phyloP scores from a whole-genome alignment of 768 basidiomycete species.

The Lactarius evosmus region DNA sequence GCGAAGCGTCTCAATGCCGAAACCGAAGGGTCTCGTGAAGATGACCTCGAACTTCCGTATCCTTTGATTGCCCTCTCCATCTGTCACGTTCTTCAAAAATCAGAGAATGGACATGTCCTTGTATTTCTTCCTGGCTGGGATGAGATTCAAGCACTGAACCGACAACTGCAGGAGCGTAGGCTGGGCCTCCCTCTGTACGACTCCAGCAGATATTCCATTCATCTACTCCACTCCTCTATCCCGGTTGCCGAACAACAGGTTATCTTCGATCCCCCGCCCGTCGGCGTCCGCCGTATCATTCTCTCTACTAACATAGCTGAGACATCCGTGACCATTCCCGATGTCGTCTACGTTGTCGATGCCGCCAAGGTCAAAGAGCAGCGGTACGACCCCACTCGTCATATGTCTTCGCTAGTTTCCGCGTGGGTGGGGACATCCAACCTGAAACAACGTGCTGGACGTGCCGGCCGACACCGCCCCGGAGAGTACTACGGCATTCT shows the following conservation, averaged over 20 bases:
- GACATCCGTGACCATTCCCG: conserved; percentile 92
- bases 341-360: conserved; percentile 93
- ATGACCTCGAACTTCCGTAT: conserved; percentile 74
- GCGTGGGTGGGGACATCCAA: conserved; percentile 92
- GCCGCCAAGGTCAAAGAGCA: conserved; percentile 85
- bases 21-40: conserved; percentile 39
- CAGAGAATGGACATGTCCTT: conserved; percentile 81
- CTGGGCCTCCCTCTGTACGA: conserved; percentile 63
- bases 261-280: conserved; percentile 79
- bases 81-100: conserved; percentile 66
- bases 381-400: conserved; percentile 82
- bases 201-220: conserved; percentile 57
- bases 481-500: conserved; percentile 91
- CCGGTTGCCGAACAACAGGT: conserved; percentile 86
- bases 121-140: conserved; percentile 95
- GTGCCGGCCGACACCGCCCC: conserved; percentile 86
- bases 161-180: conserved; percentile 47
- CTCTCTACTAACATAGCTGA: conserved; percentile 95
- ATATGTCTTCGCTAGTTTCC: conserved; percentile 84
- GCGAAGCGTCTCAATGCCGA: conserved; percentile 2
- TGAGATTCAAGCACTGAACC: conserved; percentile 74
- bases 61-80: conserved; percentile 80
- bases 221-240: conserved; percentile 85
- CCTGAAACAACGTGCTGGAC: conserved; percentile 85
- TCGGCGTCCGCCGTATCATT: conserved; percentile 81